Base-by-base conservation (phyloP, 257 asterid species). In the Craterostigma plantagineum region DNA sequence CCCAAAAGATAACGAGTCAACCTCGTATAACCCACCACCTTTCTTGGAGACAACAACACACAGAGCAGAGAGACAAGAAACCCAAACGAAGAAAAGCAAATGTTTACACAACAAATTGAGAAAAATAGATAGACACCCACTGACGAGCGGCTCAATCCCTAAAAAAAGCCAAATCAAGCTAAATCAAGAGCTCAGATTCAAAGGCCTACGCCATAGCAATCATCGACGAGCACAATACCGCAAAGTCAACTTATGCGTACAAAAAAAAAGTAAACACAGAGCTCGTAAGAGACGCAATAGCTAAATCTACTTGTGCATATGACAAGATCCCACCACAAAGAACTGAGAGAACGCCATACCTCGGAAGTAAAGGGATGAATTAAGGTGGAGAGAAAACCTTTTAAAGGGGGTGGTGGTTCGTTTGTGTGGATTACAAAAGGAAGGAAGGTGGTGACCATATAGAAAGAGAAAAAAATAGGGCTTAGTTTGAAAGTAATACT, bases 11-110 rank as follows among this genome's bases (percentile, higher is more conserved):
- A 46, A 41, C 18, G 72, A 85, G 96, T 80, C 94, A 85, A 85
- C 85, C 76, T 85, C 72, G 70, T 76, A 23, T 79, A 68, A 68
- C 82, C 93, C 72, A 80, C 90, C 96, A 81, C 91, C 94, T 81
- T 85, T 70, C 67, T 54, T 60, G 72, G 70, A 75, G 63, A 43
- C 67, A 73, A 64, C 56, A 52, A 54, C 7, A 55, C 3, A 34
- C 7, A 33, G n/a, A n/a, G n/a, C n/a, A n/a, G n/a, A 36, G 14
- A 23, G 46, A 42, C 34, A 44, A 18, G n/a, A n/a, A 48, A 52
- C 12, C 45, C 59, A 55, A 62, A 34, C 48, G n/a, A 53, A 58
- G 45, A 23, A 62, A 58, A 52, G 39, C 42, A 30, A 50, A 37
- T 46, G 39, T 46, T 46, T 41, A 2, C 52, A 35, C 8, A 53